Evolutionary conservation across 2,329 filamentous ascomycete genomes (phyloP).

Genomic region (Sarocladiaceae sp.): DNA sequence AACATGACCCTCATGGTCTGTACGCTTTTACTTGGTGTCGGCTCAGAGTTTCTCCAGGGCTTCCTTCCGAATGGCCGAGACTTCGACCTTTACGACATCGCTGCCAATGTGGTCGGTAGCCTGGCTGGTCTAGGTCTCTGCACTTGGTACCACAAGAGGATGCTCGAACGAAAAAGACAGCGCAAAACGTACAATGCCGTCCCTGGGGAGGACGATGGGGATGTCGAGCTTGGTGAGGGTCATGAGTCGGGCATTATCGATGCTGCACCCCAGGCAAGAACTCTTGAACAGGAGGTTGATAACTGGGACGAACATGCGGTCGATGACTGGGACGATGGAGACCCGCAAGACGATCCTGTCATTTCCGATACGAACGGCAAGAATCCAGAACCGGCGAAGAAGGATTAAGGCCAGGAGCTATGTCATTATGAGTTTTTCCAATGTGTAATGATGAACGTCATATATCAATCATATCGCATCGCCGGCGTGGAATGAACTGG

Average conservation of each 20-base stretch:
- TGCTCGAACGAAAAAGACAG: constrained; percentile 79
- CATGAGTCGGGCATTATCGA: constrained; percentile 62
- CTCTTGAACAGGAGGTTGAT: constrained; percentile 76
- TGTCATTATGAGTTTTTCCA: too few species aligned
- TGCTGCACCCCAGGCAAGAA: constrained; percentile 23
- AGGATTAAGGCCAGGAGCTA: too few species aligned
- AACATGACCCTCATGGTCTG: constrained; percentile 79
- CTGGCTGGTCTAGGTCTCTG: constrained; percentile 65
- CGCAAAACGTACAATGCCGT: constrained; percentile 67
- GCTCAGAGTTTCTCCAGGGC: constrained; percentile 69
- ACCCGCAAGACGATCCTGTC: constrained; percentile 15
- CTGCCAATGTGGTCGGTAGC: constrained; percentile 81
- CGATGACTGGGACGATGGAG: constrained; percentile 53
- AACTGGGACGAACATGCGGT: constrained; percentile 85
- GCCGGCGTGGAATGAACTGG: too few species aligned
- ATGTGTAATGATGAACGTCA: constrained; percentile 1
- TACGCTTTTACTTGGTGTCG: constrained; percentile 63
- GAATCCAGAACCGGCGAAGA: constrained; percentile 4
- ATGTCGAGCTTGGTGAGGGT: constrained; percentile 71
- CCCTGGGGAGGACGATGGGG: constrained; percentile 54
- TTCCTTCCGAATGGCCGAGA: constrained; percentile 66
- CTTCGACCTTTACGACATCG: constrained; percentile 76
- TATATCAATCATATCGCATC: too few species aligned
- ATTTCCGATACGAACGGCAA: not conserved
- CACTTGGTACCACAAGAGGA: constrained; percentile 89